Percentiles rank a stretch among this genome's conserved stretches.
These are phyloP conservation scores for Xylaria sp. DNA, from an alignment of 2,329 filamentous ascomycete species.

Conservation along the genomic window DNA sequence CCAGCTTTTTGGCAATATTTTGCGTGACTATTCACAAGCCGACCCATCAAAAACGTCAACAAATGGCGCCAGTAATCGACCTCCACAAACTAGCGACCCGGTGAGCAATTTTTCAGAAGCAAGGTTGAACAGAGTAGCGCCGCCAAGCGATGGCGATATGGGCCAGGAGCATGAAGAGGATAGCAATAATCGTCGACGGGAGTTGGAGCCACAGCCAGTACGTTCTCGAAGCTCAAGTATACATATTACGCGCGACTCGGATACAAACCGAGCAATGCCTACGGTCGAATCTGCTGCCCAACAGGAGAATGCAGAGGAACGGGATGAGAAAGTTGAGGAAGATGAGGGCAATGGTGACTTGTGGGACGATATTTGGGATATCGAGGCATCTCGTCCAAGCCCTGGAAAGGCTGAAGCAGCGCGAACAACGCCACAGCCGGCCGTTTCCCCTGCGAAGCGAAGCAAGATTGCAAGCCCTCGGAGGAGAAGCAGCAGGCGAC, in stretches of 20 bases:
- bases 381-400: slow-evolving; percentile 55
- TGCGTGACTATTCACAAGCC: slow-evolving; percentile 12
- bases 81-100: slow-evolving; percentile 2
- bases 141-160: slow-evolving; percentile 22
- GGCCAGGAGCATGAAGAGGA: slow-evolving; percentile 22
- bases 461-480: slow-evolving; percentile 46
- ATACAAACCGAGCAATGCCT: slow-evolving; percentile 8
- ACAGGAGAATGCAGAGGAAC: slow-evolving; percentile 18
- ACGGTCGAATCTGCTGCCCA: slow-evolving; percentile 28
- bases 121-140: slow-evolving; percentile 24
- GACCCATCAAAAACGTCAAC: slow-evolving; percentile 13
- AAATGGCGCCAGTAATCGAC: slow-evolving; percentile 4
- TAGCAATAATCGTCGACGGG: slow-evolving; percentile 16
- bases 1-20: slow-evolving; percentile 24
- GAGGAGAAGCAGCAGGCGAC: slow-evolving; percentile 39
- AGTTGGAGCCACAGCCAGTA: slow-evolving; percentile 15
- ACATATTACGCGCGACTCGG: slow-evolving; percentile 17
- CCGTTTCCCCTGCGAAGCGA: slow-evolving; percentile 30
- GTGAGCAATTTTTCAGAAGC: slow-evolving; percentile 9
- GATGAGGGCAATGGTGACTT: slow-evolving; percentile 13
- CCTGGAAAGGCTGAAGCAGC: slow-evolving; percentile 35
- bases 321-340: slow-evolving; percentile 15
- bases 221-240: slow-evolving; percentile 20
- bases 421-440: slow-evolving; percentile 21
- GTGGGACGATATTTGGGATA: slow-evolving; percentile 55